phyloP scores from a whole-genome alignment of 768 basidiomycete species.

The Suillus americanus region DNA sequence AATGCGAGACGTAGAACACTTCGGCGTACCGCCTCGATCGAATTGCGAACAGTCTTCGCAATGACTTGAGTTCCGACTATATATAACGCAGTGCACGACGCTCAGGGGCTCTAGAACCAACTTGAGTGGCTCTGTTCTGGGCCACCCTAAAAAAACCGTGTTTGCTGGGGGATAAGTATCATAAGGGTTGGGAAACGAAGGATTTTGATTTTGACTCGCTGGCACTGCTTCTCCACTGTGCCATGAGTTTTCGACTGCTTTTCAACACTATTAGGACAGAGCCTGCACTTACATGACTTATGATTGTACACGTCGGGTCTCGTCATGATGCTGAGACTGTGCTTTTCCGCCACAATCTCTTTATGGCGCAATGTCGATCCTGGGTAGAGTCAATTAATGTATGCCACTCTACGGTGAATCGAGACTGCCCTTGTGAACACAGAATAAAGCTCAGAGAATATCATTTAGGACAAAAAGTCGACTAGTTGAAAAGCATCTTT shows the following conservation, averaged over 20 bases:
- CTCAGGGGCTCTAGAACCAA: neutral
- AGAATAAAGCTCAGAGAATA: neutral
- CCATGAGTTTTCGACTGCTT: neutral
- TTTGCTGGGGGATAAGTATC: neutral
- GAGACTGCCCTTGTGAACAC: neutral
- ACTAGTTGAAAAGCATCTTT: neutral
- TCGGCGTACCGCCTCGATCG: neutral
- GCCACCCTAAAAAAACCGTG: neutral
- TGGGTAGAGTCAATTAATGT: neutral
- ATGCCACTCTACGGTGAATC: neutral
- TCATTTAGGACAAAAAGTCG: neutral
- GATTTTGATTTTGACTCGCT: neutral
- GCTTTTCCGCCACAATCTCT: neutral
- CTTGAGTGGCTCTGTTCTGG: neutral
- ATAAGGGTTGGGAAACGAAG: neutral
- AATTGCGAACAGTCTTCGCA: neutral
- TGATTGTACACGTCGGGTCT: neutral
- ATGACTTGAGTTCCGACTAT: neutral
- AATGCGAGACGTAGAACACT: neutral
- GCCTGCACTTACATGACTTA: neutral
- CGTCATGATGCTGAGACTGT: neutral
- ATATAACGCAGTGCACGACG: neutral
- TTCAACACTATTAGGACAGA: neutral
- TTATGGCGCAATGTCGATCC: too few species aligned
- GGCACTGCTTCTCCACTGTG: neutral